A percentile compares a stretch with the other conserved stretches of the same genome.
phyloP scores from a whole-genome alignment of 768 basidiomycete genomes.

The Russula brevipes region DNA sequence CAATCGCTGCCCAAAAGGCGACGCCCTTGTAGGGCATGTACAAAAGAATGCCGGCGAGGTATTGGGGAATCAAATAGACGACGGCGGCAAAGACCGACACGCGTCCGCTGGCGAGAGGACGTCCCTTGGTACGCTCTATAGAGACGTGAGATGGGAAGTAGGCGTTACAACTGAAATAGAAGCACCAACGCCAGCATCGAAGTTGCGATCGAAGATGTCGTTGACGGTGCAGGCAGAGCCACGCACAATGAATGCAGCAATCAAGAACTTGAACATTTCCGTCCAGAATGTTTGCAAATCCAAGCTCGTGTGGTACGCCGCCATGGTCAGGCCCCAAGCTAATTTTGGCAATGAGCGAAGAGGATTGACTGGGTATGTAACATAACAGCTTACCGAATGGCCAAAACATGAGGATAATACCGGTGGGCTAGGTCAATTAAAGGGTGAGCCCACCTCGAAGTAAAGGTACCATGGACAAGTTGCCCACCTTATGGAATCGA shows the following conservation, averaged over 20 bases:
- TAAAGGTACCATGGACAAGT: background rate
- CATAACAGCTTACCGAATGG: slow-evolving; percentile 5
- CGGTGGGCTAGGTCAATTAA: slow-evolving; percentile 8
- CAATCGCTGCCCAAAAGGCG: slow-evolving; percentile 24
- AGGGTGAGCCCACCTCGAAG: background rate
- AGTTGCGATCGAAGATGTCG: slow-evolving; percentile 29
- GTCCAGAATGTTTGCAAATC: slow-evolving; percentile 16
- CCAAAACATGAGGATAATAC: slow-evolving; percentile 22
- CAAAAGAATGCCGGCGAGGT: slow-evolving; percentile 19
- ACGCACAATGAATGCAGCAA: slow-evolving; percentile 20
- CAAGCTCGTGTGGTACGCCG: slow-evolving; percentile 20
- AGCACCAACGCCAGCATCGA: slow-evolving; percentile 36
- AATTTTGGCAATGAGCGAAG: background rate
- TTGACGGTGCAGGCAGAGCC: slow-evolving; percentile 29
- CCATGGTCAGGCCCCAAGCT: slow-evolving; percentile 28
- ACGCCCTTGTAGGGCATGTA: slow-evolving; percentile 20
- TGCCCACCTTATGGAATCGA: slow-evolving; percentile 20
- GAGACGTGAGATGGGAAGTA: background rate
- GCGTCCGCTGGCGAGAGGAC: slow-evolving; percentile 25
- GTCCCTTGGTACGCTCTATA: slow-evolving; percentile 12
- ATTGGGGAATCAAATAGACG: slow-evolving; percentile 24
- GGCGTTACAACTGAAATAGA: slow-evolving; percentile 7
- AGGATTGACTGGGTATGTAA: background rate
- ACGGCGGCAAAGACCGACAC: slow-evolving; percentile 25
- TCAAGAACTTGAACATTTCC: slow-evolving; percentile 14